Evolutionary conservation across 1,284 basidiomycete genomes (phyloP).

Genomic region (Ustilago bromivora): DNA sequence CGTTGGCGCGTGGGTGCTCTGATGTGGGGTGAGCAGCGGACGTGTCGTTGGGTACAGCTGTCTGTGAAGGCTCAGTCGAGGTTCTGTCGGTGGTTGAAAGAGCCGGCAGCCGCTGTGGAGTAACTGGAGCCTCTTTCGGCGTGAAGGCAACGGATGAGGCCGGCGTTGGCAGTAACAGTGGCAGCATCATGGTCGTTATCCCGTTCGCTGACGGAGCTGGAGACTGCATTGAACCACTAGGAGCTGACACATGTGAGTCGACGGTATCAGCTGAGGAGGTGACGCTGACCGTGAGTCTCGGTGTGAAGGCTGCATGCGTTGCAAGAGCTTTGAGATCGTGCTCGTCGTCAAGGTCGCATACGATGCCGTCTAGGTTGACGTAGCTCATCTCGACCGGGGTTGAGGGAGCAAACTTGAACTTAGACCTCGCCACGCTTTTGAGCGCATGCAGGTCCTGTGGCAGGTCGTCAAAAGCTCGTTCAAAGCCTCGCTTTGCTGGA

Average conservation of each 20-base stretch:
- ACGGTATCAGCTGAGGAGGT: conserved; percentile 5
- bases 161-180: not conserved
- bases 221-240: not conserved
- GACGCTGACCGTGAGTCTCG: conserved; percentile 43
- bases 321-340: conserved; percentile 54
- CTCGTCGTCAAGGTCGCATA: conserved; percentile 53
- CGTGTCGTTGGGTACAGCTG: not conserved
- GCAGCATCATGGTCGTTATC: not conserved
- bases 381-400: conserved; percentile 48
- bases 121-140: not conserved
- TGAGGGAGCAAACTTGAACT: conserved; percentile 36
- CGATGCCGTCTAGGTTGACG: conserved; percentile 47
- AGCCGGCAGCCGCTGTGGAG: not conserved
- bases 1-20: conserved; percentile 3
- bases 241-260: not conserved
- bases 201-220: conserved; percentile 4
- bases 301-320: conserved; percentile 42
- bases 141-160: not conserved
- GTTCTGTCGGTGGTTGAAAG: not conserved
- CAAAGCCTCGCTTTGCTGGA: conserved; percentile 35
- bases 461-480: conserved; percentile 41
- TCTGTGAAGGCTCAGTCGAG: not conserved
- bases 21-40: not conserved
- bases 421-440: conserved; percentile 31
- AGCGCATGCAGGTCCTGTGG: conserved; percentile 25